These are phyloP conservation scores for Lactarius evosmus DNA, from an alignment of 768 basidiomycete genomes.

Conservation along the genomic window DNA sequence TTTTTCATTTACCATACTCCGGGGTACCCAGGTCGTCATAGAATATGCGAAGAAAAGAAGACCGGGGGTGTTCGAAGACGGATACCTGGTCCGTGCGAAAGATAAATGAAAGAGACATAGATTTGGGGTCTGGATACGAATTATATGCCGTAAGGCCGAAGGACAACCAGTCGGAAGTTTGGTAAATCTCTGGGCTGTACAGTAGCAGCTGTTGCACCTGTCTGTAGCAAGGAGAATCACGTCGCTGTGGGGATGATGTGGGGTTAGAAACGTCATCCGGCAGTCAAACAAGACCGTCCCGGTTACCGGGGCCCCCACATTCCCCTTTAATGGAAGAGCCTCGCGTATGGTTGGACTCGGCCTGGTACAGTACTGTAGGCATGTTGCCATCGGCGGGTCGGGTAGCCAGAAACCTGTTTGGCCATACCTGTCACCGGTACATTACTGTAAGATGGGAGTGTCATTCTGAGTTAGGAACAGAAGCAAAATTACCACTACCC, in stretches of 20 bases:
- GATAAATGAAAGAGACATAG: constrained; percentile 5
- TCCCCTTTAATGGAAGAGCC: neutral
- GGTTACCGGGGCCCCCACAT: neutral
- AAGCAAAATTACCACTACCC: neutral
- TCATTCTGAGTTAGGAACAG: neutral
- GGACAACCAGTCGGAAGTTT: neutral
- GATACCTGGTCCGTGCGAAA: neutral
- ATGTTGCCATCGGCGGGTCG: too few relatives aligned
- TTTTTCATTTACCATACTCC: constrained; percentile 4
- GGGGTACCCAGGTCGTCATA: constrained; percentile 5
- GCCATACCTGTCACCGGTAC: neutral
- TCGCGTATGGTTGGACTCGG: neutral
- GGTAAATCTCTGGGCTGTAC: neutral
- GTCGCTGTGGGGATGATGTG: constrained; percentile 1
- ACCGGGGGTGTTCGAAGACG: neutral
- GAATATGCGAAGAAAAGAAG: neutral
- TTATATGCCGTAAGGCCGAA: neutral
- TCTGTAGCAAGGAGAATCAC: neutral
- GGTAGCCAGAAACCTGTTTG: neutral
- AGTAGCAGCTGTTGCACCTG: neutral
- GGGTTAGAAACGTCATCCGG: neutral
- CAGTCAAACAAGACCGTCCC: neutral
- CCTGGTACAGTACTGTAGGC: too few relatives aligned
- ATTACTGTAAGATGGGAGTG: neutral
- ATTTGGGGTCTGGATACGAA: neutral